phyloP scores from a whole-genome alignment of 306 rosid genomes.

The Cucumis cinereus region DNA sequence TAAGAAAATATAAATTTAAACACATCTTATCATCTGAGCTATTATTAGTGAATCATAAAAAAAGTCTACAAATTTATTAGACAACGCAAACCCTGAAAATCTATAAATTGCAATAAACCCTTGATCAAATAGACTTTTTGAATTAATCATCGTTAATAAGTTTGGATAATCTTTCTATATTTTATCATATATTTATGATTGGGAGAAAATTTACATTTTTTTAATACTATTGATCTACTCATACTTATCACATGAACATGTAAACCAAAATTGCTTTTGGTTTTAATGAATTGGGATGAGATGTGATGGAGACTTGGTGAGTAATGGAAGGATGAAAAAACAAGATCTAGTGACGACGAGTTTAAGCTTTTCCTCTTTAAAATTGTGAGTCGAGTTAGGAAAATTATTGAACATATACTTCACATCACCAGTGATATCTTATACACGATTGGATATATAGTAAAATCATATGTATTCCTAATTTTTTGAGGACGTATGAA shows the following conservation, averaged over 20 bases:
- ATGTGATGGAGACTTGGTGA: not conserved
- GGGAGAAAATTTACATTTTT: too few species aligned
- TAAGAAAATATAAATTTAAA: not conserved
- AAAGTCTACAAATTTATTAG: too few species aligned
- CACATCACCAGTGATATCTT: too few species aligned
- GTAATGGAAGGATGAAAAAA: not conserved
- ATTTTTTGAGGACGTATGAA: too few species aligned
- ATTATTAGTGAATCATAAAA: not conserved
- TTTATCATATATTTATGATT: too few species aligned
- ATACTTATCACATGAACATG: not conserved
- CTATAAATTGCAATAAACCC: not conserved
- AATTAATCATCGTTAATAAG: not conserved
- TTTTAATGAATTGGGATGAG: not conserved
- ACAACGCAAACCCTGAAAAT: not conserved
- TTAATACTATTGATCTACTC: not conserved
- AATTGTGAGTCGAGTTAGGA: too few species aligned
- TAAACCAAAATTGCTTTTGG: not conserved
- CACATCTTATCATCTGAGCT: not conserved
- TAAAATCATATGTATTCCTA: too few species aligned
- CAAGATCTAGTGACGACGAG: not conserved
- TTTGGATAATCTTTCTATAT: not conserved
- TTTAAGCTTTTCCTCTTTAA: not conserved
- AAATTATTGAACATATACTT: too few species aligned
- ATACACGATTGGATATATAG: too few species aligned
- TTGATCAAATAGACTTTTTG: not conserved